These are phyloP conservation scores for Naganishia albida DNA, from an alignment of 1,284 basidiomycete genomes.

Conservation along the genomic window DNA sequence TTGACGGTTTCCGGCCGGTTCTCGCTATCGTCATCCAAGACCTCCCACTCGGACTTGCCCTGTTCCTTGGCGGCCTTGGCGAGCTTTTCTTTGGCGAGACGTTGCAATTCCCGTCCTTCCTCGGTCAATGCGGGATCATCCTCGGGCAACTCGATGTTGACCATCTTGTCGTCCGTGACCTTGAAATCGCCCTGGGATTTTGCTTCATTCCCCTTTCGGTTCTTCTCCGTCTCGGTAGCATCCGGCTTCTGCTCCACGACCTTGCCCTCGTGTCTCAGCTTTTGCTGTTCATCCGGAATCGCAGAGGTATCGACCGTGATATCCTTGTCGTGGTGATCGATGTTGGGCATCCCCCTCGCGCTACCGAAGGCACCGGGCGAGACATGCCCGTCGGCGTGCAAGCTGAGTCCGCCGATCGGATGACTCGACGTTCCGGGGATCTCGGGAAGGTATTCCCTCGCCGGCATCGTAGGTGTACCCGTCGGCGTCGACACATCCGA, in stretches of 20 bases:
- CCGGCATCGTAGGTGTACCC: slow-evolving; percentile 17
- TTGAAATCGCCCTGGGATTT: slow-evolving; percentile 12
- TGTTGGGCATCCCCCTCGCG: neutral
- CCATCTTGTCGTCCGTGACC: slow-evolving; percentile 16
- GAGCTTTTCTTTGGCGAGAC: slow-evolving; percentile 13
- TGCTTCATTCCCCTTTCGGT: slow-evolving; percentile 11
- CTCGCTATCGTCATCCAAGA: slow-evolving; percentile 11
- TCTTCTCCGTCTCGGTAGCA: slow-evolving; percentile 17
- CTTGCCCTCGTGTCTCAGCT: slow-evolving; percentile 1
- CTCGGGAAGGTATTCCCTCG: slow-evolving; percentile 12
- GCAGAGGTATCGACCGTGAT: slow-evolving; percentile 18
- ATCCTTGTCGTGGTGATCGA: neutral
- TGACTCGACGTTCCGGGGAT: slow-evolving; percentile 6
- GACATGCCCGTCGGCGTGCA: slow-evolving; percentile 15
- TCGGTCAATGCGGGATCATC: slow-evolving; percentile 21
- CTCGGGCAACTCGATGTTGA: slow-evolving; percentile 11
- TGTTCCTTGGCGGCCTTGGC: slow-evolving; percentile 2
- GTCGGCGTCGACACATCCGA: slow-evolving; percentile 25
- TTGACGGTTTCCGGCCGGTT: slow-evolving; percentile 10
- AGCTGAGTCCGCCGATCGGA: slow-evolving; percentile 14
- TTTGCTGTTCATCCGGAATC: slow-evolving; percentile 5
- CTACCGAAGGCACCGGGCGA: slow-evolving; percentile 8
- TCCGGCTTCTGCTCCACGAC: neutral
- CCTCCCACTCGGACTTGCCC: slow-evolving; percentile 20
- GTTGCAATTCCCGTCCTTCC: slow-evolving; percentile 19